Base-by-base conservation (phyloP, 2,329 filamentous ascomycete genomes). In the Aspergillus puulaauensis region DNA sequence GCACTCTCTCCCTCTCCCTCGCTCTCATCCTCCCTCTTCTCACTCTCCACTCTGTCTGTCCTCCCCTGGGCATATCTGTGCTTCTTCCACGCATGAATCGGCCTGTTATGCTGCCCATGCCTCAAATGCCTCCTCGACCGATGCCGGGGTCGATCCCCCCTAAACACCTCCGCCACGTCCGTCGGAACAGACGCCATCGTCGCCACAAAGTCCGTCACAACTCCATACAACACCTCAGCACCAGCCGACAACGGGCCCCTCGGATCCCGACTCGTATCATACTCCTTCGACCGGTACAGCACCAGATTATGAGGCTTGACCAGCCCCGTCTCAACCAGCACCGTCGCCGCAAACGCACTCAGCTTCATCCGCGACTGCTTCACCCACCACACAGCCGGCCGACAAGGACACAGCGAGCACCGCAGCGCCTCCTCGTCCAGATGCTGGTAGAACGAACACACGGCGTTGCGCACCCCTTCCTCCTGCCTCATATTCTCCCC, bases 171-270 rank as follows among this genome's bases (percentile, higher is more conserved):
- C 19, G 48, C 35, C 4, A 86, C 79, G 46, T 85, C 82, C 15
- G 80, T 77, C 0, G 85, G 85, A 45, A 87, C 79, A 67, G 96
- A 91, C 1, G 90, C 90, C 41, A 96, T 82, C 1, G 91, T 90
- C 83, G 96, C 89, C 67, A 90, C 85, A 57, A 97, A 87, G 40
- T 84, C 89, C 24, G 89, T 87, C 47, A 95, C 80, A n/a, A 93
- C 93, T 6, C 90, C 89, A n/a, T 96, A 79, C 1, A 97, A 75
- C 0, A 92, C 90, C 45, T 86, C 85, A 0, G 91, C 87, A 15
- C 86, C 90, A 19, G 90, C 91, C 14, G 89, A 87, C 23, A 96
- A 84, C 0, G 91, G 91, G 63, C 95, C 91, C 67, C 84, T 86
- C 0, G 91, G 91, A 45, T 92, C 89, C 33, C 89, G 85, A 58